Conservation (phyloP, 495 filamentous ascomycete genomes). For the Trichoderma reesei region DNA sequence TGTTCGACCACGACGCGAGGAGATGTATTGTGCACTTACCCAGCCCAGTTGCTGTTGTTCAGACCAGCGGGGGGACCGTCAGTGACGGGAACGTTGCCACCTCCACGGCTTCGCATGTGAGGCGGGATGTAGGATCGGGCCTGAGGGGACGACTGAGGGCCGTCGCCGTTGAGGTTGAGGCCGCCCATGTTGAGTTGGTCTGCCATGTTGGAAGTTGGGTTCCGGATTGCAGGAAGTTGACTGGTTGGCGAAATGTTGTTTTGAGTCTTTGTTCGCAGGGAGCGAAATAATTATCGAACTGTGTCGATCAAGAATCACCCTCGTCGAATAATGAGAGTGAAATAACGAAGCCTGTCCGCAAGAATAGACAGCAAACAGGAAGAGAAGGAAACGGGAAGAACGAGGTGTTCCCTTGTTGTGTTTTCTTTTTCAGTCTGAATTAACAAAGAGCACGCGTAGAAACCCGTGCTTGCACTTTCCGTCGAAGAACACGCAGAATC, state of each 20-base stretch:
- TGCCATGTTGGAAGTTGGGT: constrained; percentile 54
- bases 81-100: constrained; percentile 25
- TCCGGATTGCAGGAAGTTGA: constrained; percentile 4
- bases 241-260: neutral
- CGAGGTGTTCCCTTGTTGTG: constrained; percentile 13
- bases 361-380: constrained; percentile 16
- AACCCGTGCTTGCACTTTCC: constrained; percentile 29
- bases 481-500: constrained; percentile 31
- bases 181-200: constrained; percentile 89
- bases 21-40: constrained; percentile 33
- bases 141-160: constrained; percentile 49
- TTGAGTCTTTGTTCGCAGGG: constrained; percentile 7
- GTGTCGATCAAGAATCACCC: neutral
- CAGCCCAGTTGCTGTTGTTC: constrained; percentile 55
- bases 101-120: constrained; percentile 60
- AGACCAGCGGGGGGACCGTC: constrained; percentile 31
- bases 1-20: neutral
- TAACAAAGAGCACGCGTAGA: constrained; percentile 23
- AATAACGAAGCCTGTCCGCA: neutral
- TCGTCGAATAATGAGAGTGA: constrained; percentile 10
- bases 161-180: constrained; percentile 58
- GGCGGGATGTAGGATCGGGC: constrained; percentile 86
- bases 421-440: constrained; percentile 17
- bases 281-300: constrained; percentile 2
- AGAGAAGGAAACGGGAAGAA: constrained; percentile 14